Conservation (phyloP, 2,329 filamentous ascomycete species). For the Dactylonectria estremocensis region DNA sequence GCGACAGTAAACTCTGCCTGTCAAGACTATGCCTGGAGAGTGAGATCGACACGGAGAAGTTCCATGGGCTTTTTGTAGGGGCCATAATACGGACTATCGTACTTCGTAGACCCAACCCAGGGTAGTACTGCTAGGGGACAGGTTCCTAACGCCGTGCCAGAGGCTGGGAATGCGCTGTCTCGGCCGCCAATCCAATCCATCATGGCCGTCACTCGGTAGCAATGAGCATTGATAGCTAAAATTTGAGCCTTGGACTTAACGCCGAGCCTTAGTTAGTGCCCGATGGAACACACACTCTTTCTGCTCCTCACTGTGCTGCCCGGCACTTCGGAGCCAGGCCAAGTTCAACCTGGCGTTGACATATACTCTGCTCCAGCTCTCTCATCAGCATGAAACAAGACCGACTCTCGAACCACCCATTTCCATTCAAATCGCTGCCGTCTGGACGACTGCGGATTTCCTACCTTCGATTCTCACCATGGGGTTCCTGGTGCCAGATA, state of each 20-base stretch:
- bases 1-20: not conserved
- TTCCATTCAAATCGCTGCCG: not conserved
- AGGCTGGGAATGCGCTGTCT: not conserved
- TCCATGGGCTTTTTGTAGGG: not conserved
- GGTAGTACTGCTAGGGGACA: not conserved
- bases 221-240: not conserved
- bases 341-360: not conserved
- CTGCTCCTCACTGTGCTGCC: not conserved
- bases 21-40: not conserved
- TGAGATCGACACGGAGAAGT: not conserved
- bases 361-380: not conserved
- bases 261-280: not conserved
- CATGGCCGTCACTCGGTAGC: not conserved
- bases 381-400: not conserved
- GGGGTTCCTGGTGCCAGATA: conserved; percentile 35
- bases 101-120: not conserved
- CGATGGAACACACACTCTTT: not conserved
- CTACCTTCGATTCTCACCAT: not conserved
- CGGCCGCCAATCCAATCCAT: not conserved
- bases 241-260: not conserved
- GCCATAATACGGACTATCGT: too few species aligned
- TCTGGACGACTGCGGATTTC: not conserved
- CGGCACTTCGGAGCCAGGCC: not conserved
- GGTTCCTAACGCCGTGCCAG: too few species aligned
- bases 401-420: not conserved